Evolutionary conservation across 176 grass and related monocot genomes (phyloP).

Genomic region (Phoenix dactylifera): DNA sequence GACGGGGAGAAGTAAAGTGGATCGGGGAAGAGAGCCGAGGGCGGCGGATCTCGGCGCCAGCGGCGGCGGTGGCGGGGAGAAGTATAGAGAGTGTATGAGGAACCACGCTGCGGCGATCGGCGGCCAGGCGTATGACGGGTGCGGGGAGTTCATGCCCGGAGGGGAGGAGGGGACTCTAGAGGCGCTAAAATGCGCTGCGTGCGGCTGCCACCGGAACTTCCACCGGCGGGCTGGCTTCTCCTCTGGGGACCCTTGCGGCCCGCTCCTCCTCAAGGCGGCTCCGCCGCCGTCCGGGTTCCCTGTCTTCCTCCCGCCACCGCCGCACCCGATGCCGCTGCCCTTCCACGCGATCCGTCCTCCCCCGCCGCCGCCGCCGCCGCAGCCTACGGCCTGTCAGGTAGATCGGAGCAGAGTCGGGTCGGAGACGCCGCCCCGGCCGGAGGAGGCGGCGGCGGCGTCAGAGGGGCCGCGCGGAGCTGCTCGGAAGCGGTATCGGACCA

Average conservation of each 20-base stretch:
- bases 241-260: background rate
- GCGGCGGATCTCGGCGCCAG: background rate
- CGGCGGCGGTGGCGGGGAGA: background rate
- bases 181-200: slow-evolving; percentile 3
- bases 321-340: background rate
- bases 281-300: background rate
- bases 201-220: slow-evolving; percentile 9
- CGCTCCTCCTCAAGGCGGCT: background rate
- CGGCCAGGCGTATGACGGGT: slow-evolving; percentile 47
- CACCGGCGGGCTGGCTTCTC: background rate
- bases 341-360: background rate
- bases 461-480: background rate
- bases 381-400: background rate
- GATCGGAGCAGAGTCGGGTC: background rate
- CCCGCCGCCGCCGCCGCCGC: background rate
- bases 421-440: slow-evolving; percentile 2
- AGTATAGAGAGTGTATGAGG: slow-evolving; percentile 37
- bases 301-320: too few relatives aligned
- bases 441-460: background rate
- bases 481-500: slow-evolving; percentile 14
- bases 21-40: too few relatives aligned
- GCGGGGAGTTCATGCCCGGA: slow-evolving; percentile 61
- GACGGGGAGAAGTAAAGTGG: too few relatives aligned
- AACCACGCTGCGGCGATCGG: slow-evolving; percentile 57
- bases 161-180: slow-evolving; percentile 6